Evolutionary conservation across 2,329 filamentous ascomycete genomes (phyloP), one percentile per base, ranked within the genome.

Genomic region (Penicillium thymicola): DNA sequence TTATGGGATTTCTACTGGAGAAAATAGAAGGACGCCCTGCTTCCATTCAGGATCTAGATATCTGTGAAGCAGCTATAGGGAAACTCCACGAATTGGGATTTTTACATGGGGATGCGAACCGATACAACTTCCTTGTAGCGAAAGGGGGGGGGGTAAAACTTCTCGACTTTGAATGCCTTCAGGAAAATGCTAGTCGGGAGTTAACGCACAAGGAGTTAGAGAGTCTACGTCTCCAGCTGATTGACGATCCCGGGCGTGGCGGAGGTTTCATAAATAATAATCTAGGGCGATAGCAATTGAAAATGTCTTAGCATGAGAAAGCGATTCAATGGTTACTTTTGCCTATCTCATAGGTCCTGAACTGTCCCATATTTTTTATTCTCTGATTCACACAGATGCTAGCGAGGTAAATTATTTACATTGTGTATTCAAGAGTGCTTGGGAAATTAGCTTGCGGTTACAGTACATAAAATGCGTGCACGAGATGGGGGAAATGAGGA

Each of bases 101-200:
- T 43, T 27, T 72, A 30, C 72, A 76, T 63, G 70, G 72, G 14
- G 75, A 76, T 59, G 64, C 70, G 34, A 76, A 77, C 59, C 66
- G 68, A 52, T 67, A 75, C 52, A 78, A 75, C 60, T 76, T 76
- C 58, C 56, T 77, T 44, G 61, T 73, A 5, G 25, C 47, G 47
- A 37, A 32, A 18, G 36, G 7, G n/a, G 37, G 47, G 27, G 27
- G 41, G 9, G 27, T 21, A 21, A 36, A 36, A 42, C 32, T 41
- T 23, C 25, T 41, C 13, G 47, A 50, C 36, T 50, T 50, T 45
- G 46, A 55, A 44, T 21, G 23, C n/a, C 18, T 54, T n/a, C 30
- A 36, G 44, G 49, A 41, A 30, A 54, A 57, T 59, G 49, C 44
- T 61, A 60, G 63, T 57, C 59, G 57, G 10, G 58, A 66, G 45